Base-by-base conservation (phyloP, 2,329 filamentous ascomycete species). In the Sclerotiophoma versabilis region DNA sequence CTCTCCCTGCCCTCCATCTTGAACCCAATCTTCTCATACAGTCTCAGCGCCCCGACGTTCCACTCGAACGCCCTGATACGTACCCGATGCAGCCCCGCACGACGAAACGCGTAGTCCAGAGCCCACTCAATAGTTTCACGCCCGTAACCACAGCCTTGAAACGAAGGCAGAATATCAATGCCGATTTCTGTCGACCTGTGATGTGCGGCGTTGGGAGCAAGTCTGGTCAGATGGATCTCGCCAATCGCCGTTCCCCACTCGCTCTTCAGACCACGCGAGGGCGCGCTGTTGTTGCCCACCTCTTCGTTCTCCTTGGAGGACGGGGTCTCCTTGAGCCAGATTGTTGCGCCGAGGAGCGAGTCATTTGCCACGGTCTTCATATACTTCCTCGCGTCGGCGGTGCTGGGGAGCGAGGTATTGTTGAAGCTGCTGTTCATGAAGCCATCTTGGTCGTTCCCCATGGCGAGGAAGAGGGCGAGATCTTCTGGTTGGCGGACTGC, bases 11-110 rank as follows among this genome's bases (percentile, higher is more conserved):
- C 79, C 57, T 83, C 80, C 2, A 68, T 57, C 36, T 70, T 70
- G 55, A 83, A 83, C 0, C 81, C 80, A 8, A 82, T 50, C 33
- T 70, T 70, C 60, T 76, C 65, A 57, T 83, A 83, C 62, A 83
- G 46, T 15, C 72, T 66, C 9, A 71, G 38, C 0, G 78, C 80
- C 0, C 78, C 71, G 27, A 68, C 63, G 41, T 83, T 83, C 46
- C 73, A 82, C 8, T 62, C 73, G 27, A 78, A 74, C 0, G 74
- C 74, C 3, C 63, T 59, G 6, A 83, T 72, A 10, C 61, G 65
- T 15, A 83, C 75, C 4, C 76, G 67, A 56, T 83, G 81, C 65
- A 81, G 60, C 0, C 76, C 77, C 0, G 73, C 79, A n/a, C 69
- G 68, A 5, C 63, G 59, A 57, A 83, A 83, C 0, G 76, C 76